phyloP scores from a whole-genome alignment of 805 yeast genomes.

The Saturnispora besseyi region DNA sequence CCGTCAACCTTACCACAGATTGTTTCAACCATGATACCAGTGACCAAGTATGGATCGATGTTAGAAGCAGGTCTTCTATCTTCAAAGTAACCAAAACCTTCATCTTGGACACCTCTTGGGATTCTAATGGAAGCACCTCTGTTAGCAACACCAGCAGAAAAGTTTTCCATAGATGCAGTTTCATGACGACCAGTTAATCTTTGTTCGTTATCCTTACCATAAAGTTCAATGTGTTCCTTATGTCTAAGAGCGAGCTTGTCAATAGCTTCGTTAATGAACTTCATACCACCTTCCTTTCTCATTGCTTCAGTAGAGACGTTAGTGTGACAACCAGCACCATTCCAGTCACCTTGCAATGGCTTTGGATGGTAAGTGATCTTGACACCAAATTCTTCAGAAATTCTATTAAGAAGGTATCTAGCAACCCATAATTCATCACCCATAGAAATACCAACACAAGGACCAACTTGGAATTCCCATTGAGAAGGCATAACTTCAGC shows the following conservation, averaged over 20 bases:
- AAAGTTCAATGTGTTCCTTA: constrained; percentile 87
- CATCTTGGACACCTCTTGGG: constrained; percentile 97
- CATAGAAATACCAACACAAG: constrained; percentile 91
- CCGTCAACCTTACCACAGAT: constrained; percentile 90
- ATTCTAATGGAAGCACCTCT: constrained; percentile 99
- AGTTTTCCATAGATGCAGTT: constrained; percentile 87
- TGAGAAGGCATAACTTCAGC: constrained; percentile 99
- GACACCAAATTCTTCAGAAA: constrained; percentile 98
- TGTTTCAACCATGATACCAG: constrained; percentile 97
- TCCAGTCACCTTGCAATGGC: constrained; percentile 98
- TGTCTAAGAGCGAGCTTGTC: constrained; percentile 94
- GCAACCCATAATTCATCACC: constrained; percentile 98
- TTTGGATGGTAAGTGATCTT: constrained; percentile 99
- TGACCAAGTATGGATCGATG: constrained; percentile 97
- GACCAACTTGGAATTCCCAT: constrained; percentile 99
- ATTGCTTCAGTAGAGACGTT: constrained; percentile 87
- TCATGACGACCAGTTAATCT: constrained; percentile 98
- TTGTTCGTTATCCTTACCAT: constrained; percentile 90
- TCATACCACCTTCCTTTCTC: constrained; percentile 97
- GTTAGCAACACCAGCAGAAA: constrained; percentile 98
- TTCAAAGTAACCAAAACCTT: constrained; percentile 97
- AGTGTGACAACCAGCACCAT: constrained; percentile 99
- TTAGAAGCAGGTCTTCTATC: constrained; percentile 99
- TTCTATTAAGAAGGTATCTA: constrained; percentile 85
- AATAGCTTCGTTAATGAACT: constrained; percentile 83